These are phyloP conservation scores for Cutaneotrichosporon spelunceum DNA, from an alignment of 1,284 basidiomycete genomes.

Conservation along the genomic window DNA sequence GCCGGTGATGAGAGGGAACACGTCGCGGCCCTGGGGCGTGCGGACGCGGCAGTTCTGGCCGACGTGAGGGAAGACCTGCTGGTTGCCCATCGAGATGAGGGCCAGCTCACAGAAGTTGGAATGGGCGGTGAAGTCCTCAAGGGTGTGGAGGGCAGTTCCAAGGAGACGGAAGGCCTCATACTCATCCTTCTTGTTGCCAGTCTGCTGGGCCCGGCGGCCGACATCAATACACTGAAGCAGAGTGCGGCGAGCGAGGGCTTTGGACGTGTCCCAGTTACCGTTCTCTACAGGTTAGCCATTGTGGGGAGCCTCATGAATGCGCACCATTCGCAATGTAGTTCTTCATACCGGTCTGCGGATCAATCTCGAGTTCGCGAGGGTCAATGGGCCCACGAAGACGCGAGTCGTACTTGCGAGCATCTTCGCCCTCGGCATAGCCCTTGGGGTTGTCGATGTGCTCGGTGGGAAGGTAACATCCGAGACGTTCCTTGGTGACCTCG, in stretches of 20 bases:
- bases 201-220: constrained; percentile 59
- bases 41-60: constrained; percentile 75
- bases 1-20: constrained; percentile 81
- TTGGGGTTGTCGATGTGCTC: constrained; percentile 85
- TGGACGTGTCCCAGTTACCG: constrained; percentile 82
- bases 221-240: constrained; percentile 65
- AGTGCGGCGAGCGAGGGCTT: constrained; percentile 71
- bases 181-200: constrained; percentile 64
- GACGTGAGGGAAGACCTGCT: constrained; percentile 82
- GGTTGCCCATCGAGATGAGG: constrained; percentile 69
- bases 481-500: constrained; percentile 80
- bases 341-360: constrained; percentile 86
- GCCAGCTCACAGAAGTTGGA: constrained; percentile 83
- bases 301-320: too few relatives aligned
- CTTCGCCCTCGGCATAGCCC: constrained; percentile 81
- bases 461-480: constrained; percentile 80
- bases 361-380: constrained; percentile 78
- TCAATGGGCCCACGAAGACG: constrained; percentile 71
- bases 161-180: constrained; percentile 80
- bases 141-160: constrained; percentile 58
- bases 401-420: constrained; percentile 71
- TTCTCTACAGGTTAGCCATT: constrained; percentile 54
- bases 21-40: constrained; percentile 69
- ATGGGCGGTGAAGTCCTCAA: constrained; percentile 67
- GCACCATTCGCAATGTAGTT: constrained; percentile 87